phyloP scores from a whole-genome alignment of 2,329 filamentous ascomycete species.

The Phyllosticta capitalensis region DNA sequence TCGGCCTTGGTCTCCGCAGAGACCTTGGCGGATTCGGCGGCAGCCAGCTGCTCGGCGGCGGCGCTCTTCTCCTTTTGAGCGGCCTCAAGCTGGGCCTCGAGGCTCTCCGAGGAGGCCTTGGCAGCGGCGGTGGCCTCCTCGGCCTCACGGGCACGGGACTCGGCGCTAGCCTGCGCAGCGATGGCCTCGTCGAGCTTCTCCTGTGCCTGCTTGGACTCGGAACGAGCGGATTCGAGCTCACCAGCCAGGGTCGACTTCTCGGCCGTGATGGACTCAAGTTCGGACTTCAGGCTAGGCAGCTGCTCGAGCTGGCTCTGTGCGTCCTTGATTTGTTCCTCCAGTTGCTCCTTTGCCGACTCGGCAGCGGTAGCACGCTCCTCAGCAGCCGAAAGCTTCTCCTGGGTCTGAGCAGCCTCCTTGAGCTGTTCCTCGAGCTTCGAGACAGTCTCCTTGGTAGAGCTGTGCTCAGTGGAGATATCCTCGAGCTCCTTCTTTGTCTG shows the following conservation, averaged over 20 bases:
- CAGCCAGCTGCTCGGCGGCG: slow-evolving; percentile 8
- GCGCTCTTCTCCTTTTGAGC: slow-evolving; percentile 7
- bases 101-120: slow-evolving; percentile 1
- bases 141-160: not conserved
- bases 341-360: not conserved
- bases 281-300: slow-evolving; percentile 1
- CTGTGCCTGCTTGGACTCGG: not conserved
- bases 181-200: slow-evolving; percentile 9
- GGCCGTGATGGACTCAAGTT: not conserved
- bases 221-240: not conserved
- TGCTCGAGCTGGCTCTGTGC: slow-evolving; percentile 6
- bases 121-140: not conserved
- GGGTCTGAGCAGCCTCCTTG: slow-evolving; percentile 3
- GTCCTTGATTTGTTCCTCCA: slow-evolving; percentile 4
- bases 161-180: not conserved
- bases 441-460: slow-evolving; percentile 6
- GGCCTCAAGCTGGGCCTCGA: slow-evolving; percentile 1
- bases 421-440: slow-evolving; percentile 6
- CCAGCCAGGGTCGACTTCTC: not conserved
- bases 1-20: slow-evolving; percentile 6
- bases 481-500: slow-evolving; percentile 6
- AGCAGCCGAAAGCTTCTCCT: slow-evolving; percentile 7
- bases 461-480: not conserved
- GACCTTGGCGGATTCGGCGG: slow-evolving; percentile 5
- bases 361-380: slow-evolving; percentile 4